These are phyloP conservation scores for Spathaspora sp. DNA, from an alignment of 1,139 yeast species.

Conservation along the genomic window DNA sequence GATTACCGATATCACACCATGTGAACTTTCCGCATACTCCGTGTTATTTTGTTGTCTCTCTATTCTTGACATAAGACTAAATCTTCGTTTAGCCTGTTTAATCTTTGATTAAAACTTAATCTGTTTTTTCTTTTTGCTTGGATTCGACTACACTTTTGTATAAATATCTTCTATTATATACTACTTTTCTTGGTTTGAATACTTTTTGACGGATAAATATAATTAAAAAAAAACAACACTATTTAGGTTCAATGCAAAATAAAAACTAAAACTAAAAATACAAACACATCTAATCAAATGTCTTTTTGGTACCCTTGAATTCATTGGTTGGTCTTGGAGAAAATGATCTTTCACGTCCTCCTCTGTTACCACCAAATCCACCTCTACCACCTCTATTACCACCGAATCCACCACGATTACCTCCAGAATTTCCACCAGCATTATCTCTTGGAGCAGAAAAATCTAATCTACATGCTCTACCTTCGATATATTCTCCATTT, in stretches of 20 bases:
- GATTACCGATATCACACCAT: no score
- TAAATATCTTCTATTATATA: no score
- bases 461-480: constrained; percentile 94
- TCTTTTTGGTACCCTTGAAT: constrained; percentile 75
- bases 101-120: no score
- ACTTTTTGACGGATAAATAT: not conserved
- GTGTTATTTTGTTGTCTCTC: no score
- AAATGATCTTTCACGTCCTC: constrained; percentile 48
- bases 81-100: no score
- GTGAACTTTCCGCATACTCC: no score
- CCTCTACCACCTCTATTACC: constrained; percentile 26
- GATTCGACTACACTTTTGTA: no score
- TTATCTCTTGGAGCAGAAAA: constrained; percentile 86
- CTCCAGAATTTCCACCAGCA: constrained; percentile 28
- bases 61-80: no score
- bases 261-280: constrained; percentile 8
- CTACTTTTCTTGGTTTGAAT: no score
- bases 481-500: constrained; percentile 86
- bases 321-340: constrained; percentile 62
- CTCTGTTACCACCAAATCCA: constrained; percentile 31
- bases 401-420: constrained; percentile 24
- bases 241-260: constrained; percentile 5
- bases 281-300: constrained; percentile 55
- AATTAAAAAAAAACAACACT: not conserved
- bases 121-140: no score